Conservation (phyloP, 495 filamentous ascomycete species). For the Parmelia sp. region DNA sequence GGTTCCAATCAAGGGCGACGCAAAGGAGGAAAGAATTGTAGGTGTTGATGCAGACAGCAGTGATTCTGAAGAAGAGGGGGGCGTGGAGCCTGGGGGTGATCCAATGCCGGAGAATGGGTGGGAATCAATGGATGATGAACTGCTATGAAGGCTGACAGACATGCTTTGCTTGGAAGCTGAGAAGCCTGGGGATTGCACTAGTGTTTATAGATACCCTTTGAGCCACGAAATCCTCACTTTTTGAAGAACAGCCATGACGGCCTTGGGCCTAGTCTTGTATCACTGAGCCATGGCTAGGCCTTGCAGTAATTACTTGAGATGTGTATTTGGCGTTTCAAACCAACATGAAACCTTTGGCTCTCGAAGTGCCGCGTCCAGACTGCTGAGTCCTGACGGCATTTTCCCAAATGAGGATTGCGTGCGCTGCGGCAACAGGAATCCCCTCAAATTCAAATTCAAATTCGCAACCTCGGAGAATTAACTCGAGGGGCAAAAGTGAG, state of each 20-base stretch:
- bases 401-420: background rate
- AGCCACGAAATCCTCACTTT: background rate
- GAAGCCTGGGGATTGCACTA: constrained; percentile 5
- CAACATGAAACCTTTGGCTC: constrained; percentile 3
- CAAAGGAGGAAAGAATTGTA: constrained; percentile 65
- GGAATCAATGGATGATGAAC: constrained; percentile 94
- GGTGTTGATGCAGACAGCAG: constrained; percentile 59
- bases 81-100: constrained; percentile 50
- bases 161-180: background rate
- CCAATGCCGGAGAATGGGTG: constrained; percentile 44
- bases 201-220: background rate
- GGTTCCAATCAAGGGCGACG: constrained; percentile 51
- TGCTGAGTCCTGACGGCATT: background rate
- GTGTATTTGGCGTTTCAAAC: background rate
- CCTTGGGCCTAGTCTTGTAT: background rate
- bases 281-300: background rate
- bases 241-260: background rate
- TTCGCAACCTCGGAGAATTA: background rate
- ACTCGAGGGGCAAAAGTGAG: background rate
- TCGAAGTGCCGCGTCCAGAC: background rate
- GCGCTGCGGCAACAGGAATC: background rate
- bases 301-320: background rate
- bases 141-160: background rate
- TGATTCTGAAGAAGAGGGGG: constrained; percentile 56
- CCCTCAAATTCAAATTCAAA: background rate